Evolutionary conservation across 345 rosid genomes (phyloP).

Genomic region (Salix purpurea): DNA sequence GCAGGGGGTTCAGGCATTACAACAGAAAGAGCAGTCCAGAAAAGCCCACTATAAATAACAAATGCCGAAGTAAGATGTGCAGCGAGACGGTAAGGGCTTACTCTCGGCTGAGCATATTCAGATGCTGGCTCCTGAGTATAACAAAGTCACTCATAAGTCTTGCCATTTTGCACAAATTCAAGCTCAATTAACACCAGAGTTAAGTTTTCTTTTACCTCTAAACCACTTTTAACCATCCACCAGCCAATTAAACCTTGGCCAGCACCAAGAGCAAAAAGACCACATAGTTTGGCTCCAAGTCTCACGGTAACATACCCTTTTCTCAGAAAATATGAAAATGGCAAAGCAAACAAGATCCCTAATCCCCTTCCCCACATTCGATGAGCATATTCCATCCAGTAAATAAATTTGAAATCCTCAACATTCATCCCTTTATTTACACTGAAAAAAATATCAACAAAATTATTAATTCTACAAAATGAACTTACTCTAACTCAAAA

Average conservation of each 20-base stretch:
- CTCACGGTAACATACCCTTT: slow-evolving; percentile 77
- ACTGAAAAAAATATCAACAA: slow-evolving; percentile 34
- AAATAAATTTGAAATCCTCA: slow-evolving; percentile 91
- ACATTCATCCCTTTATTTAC: slow-evolving; percentile 89
- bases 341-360: slow-evolving; percentile 94
- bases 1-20: slow-evolving; percentile 97
- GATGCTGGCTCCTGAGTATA: slow-evolving; percentile 73
- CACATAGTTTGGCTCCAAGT: slow-evolving; percentile 76
- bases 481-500: background rate
- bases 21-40: slow-evolving; percentile 92
- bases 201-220: slow-evolving; percentile 54
- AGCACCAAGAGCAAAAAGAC: slow-evolving; percentile 89
- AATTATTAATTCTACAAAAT: background rate
- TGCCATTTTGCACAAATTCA: slow-evolving; percentile 1
- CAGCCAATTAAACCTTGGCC: slow-evolving; percentile 97
- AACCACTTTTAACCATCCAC: slow-evolving; percentile 99
- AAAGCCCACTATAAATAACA: slow-evolving; percentile 76
- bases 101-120: slow-evolving; percentile 83
- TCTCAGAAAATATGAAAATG: slow-evolving; percentile 85
- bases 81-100: slow-evolving; percentile 89
- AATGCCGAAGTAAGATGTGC: slow-evolving; percentile 97
- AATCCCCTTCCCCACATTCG: slow-evolving; percentile 98
- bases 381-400: slow-evolving; percentile 98
- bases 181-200: background rate
- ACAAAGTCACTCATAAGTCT: slow-evolving; percentile 10